Evolutionary conservation across 2,329 filamentous ascomycete species (phyloP).

Genomic region (Hypoxylon sp.): DNA sequence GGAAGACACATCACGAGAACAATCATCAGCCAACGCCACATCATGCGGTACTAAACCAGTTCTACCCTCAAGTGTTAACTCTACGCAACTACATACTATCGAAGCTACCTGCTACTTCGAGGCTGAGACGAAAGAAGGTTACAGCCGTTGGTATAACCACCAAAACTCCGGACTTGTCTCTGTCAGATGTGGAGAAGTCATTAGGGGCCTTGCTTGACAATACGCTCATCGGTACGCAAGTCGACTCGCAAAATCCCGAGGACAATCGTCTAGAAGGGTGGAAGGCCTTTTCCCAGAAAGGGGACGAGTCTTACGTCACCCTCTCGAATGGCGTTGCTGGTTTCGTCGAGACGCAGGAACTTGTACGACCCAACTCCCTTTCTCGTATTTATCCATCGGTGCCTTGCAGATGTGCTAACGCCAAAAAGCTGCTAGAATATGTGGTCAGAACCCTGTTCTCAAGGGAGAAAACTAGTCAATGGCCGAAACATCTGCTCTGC

Average conservation of each 20-base stretch:
- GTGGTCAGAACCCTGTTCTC: conserved; percentile 80
- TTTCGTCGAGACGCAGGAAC: conserved; percentile 65
- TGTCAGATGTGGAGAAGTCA: conserved; percentile 49
- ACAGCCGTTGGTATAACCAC: conserved; percentile 51
- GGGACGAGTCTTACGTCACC: conserved; percentile 65
- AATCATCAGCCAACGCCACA: conserved; percentile 21
- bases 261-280: conserved; percentile 64
- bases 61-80: conserved; percentile 71
- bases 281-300: conserved; percentile 67
- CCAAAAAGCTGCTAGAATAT: conserved; percentile 74
- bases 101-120: conserved; percentile 73
- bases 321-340: conserved; percentile 57
- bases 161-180: conserved; percentile 21
- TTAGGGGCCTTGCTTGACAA: conserved; percentile 72
- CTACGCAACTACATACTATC: conserved; percentile 76
- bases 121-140: conserved; percentile 66
- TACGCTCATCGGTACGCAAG: conserved; percentile 68
- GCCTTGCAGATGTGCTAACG: conserved; percentile 20
- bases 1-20: conserved; percentile 11
- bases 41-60: conserved; percentile 73
- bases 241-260: conserved; percentile 42
- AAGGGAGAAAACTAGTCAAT: conserved; percentile 57
- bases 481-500: conserved; percentile 79
- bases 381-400: conserved; percentile 10
- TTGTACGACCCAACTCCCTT: conserved; percentile 58